A percentile compares a stretch with the other conserved stretches of the same genome.
Evolutionary conservation across 495 filamentous ascomycete species (phyloP).

Genomic region (Lepidopterella palustris): DNA sequence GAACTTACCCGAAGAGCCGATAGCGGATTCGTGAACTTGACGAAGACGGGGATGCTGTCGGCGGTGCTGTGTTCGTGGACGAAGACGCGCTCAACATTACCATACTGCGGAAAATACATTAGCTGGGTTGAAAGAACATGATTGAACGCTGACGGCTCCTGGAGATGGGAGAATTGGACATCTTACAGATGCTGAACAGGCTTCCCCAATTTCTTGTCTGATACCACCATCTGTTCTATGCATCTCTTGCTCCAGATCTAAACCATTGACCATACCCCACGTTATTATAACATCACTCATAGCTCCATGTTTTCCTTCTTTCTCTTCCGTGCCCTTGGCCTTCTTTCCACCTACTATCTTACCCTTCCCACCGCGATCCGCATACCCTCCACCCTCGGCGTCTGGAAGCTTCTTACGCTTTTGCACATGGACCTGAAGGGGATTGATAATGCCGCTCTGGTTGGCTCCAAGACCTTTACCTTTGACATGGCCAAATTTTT

Average conservation of each 20-base stretch:
- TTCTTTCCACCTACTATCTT: conserved; percentile 72
- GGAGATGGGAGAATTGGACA: conserved; percentile 9
- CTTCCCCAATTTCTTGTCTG: conserved; percentile 89
- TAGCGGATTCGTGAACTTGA: conserved; percentile 77
- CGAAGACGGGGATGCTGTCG: conserved; percentile 64
- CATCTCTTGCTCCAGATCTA: conserved; percentile 66
- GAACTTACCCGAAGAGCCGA: conserved; percentile 70
- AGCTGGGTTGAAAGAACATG: conserved; percentile 33
- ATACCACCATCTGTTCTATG: conserved; percentile 55
- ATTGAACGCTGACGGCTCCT: no score
- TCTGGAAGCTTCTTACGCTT: conserved; percentile 60
- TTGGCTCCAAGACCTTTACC: conserved; percentile 80
- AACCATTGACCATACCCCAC: conserved; percentile 72
- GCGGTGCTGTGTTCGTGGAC: conserved; percentile 52
- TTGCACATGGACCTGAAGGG: conserved; percentile 40
- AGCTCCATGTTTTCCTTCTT: conserved; percentile 58
- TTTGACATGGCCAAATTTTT: conserved; percentile 87
- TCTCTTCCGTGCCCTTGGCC: conserved; percentile 41
- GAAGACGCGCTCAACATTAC: conserved; percentile 74
- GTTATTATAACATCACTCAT: conserved; percentile 77
- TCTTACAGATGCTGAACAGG: conserved; percentile 64
- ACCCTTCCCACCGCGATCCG: conserved; percentile 59
- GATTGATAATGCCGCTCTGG: conserved; percentile 71
- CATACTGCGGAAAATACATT: conserved; percentile 47
- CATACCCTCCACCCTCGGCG: conserved; percentile 72